These are phyloP conservation scores for Castanea sativa DNA, from an alignment of 306 rosid genomes.

Conservation along the genomic window DNA sequence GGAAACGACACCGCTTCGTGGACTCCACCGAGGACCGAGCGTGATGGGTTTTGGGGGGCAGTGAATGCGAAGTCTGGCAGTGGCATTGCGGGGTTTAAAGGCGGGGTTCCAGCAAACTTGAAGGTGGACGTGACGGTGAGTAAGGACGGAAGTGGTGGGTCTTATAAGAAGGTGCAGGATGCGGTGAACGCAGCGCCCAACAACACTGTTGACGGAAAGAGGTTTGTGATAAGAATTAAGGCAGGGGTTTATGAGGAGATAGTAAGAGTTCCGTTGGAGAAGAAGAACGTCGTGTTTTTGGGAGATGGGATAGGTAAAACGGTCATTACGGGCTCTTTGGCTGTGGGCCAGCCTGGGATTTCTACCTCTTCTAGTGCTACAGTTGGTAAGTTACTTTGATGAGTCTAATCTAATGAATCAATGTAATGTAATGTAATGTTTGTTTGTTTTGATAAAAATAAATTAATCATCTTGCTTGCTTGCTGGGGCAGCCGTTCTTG, in stretches of 20 bases:
- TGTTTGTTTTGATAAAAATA: not conserved
- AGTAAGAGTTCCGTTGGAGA: slow-evolving; percentile 64
- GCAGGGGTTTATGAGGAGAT: slow-evolving; percentile 75
- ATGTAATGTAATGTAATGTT: too few relatives aligned
- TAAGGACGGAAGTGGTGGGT: slow-evolving; percentile 26
- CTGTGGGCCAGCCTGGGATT: slow-evolving; percentile 54
- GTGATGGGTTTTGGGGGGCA: slow-evolving; percentile 68
- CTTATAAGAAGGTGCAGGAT: slow-evolving; percentile 60
- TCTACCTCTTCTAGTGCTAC: slow-evolving; percentile 69
- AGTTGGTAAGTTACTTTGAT: slow-evolving; percentile 43
- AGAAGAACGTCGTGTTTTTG: slow-evolving; percentile 64
- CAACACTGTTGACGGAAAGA: slow-evolving; percentile 4
- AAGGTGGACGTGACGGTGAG: slow-evolving; percentile 59
- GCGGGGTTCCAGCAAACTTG: slow-evolving; percentile 43
- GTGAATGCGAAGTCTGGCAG: not conserved
- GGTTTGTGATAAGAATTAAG: slow-evolving; percentile 63
- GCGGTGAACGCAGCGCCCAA: slow-evolving; percentile 67
- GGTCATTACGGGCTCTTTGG: slow-evolving; percentile 58
- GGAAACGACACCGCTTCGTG: slow-evolving; percentile 52
- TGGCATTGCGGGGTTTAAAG: not conserved
- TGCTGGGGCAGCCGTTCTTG: slow-evolving; percentile 51
- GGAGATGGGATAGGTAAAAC: slow-evolving; percentile 84
- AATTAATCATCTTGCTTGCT: not conserved
- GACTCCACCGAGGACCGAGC: slow-evolving; percentile 60
- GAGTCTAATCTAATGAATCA: too few relatives aligned